phyloP scores from a whole-genome alignment of 495 filamentous ascomycete genomes.

The Lichenothelia convexa region DNA sequence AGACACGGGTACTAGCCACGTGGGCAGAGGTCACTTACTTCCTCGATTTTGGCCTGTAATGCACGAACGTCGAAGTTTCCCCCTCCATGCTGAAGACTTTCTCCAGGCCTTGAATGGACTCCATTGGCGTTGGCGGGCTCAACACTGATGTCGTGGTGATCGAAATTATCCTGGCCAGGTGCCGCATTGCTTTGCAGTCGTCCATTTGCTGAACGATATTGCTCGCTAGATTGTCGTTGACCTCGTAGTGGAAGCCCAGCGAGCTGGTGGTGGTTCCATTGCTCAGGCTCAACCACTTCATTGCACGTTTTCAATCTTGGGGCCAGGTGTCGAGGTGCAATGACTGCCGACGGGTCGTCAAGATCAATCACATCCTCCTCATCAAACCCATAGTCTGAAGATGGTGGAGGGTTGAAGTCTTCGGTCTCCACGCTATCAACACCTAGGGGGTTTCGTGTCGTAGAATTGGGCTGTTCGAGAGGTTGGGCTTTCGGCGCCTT shows the following conservation, averaged over 20 bases:
- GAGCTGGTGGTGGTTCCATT: no score
- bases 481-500: not conserved
- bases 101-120: no score
- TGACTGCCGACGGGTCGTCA: constrained; percentile 13
- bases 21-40: constrained; percentile 10
- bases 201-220: no score
- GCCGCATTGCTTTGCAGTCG: no score
- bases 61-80: constrained; percentile 8
- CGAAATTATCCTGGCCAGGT: no score
- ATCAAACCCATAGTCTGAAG: constrained; percentile 22
- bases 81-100: constrained; percentile 20
- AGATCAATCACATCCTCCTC: constrained; percentile 24
- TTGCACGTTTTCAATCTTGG: no score
- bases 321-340: not conserved
- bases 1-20: not conserved
- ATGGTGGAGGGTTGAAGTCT: constrained; percentile 8
- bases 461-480: not conserved
- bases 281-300: no score
- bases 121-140: no score
- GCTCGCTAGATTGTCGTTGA: no score
- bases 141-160: no score
- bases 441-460: not conserved
- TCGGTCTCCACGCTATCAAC: not conserved
- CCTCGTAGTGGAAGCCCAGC: no score
- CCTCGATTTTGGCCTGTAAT: constrained; percentile 23